Evolutionary conservation across 805 yeast genomes (phyloP).

Genomic region (Grigorovia jiainica): DNA sequence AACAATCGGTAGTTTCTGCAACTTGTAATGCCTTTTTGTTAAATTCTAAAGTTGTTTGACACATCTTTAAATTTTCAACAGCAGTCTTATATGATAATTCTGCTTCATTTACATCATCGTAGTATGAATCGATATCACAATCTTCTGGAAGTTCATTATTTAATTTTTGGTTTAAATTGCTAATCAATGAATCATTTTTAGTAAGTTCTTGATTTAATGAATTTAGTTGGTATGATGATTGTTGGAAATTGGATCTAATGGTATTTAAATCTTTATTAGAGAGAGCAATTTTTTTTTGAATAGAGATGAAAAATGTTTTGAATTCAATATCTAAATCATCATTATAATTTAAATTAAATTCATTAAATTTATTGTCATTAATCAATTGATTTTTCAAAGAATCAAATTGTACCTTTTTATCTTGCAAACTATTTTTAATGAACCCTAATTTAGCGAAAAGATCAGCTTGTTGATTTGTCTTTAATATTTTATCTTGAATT

Average conservation of each 20-base stretch:
- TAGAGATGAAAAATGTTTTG: constrained; percentile 9
- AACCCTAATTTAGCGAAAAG: constrained; percentile 44
- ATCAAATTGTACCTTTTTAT: constrained; percentile 11
- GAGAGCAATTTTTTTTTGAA: constrained; percentile 14
- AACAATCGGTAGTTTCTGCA: constrained; percentile 49
- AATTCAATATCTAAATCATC: constrained; percentile 17
- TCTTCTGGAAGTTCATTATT: constrained; percentile 31
- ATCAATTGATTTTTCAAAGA: constrained; percentile 1
- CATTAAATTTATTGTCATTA: constrained; percentile 5
- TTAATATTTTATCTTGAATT: constrained; percentile 39
- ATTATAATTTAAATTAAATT: constrained; percentile 8
- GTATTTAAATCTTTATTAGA: constrained; percentile 10
- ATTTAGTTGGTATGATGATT: constrained; percentile 8
- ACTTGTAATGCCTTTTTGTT: constrained; percentile 58
- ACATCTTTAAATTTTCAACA: constrained; percentile 56
- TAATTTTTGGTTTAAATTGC: constrained; percentile 13
- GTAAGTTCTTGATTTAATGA: constrained; percentile 9
- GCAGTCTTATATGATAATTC: constrained; percentile 56
- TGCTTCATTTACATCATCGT: constrained; percentile 39
- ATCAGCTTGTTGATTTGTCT: constrained; percentile 50
- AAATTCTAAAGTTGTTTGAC: constrained; percentile 58
- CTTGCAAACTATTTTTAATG: constrained; percentile 15
- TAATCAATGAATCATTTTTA: constrained; percentile 6
- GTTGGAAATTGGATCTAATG: constrained; percentile 11
- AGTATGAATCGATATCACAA: constrained; percentile 40